Conservation (phyloP, 2,329 filamentous ascomycete genomes). For the Phoma sp. region DNA sequence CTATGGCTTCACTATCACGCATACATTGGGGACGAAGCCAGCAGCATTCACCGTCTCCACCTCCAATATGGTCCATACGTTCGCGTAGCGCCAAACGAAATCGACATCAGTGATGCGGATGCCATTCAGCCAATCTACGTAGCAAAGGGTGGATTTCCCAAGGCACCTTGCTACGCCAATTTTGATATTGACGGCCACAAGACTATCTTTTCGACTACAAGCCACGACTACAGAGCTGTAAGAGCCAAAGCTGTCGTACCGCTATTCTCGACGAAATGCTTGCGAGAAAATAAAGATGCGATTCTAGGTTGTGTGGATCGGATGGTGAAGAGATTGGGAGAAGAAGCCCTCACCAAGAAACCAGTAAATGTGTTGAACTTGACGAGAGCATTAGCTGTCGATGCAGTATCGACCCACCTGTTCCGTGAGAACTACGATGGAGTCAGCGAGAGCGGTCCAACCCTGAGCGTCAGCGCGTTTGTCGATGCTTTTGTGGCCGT, state of each 20-base stretch:
- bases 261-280: slow-evolving; percentile 57
- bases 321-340: slow-evolving; percentile 51
- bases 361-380: slow-evolving; percentile 59
- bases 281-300: slow-evolving; percentile 49
- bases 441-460: slow-evolving; percentile 45
- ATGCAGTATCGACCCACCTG: slow-evolving; percentile 61
- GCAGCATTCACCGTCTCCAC: slow-evolving; percentile 29
- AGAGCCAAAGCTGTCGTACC: slow-evolving; percentile 59
- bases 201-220: slow-evolving; percentile 60
- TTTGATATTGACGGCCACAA: slow-evolving; percentile 64
- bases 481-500: slow-evolving; percentile 63
- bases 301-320: slow-evolving; percentile 52
- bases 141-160: slow-evolving; percentile 60
- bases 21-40: slow-evolving; percentile 38
- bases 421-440: slow-evolving; percentile 61
- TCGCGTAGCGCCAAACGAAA: slow-evolving; percentile 35
- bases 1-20: slow-evolving; percentile 39
- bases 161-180: slow-evolving; percentile 60
- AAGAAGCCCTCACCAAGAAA: slow-evolving; percentile 38
- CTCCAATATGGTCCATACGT: slow-evolving; percentile 30
- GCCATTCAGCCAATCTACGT: slow-evolving; percentile 60
- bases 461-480: slow-evolving; percentile 55
- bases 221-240: slow-evolving; percentile 49
- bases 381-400: slow-evolving; percentile 58
- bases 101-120: slow-evolving; percentile 38